Conservation (phyloP, 2,329 filamentous ascomycete genomes). For the Alternaria sp. region DNA sequence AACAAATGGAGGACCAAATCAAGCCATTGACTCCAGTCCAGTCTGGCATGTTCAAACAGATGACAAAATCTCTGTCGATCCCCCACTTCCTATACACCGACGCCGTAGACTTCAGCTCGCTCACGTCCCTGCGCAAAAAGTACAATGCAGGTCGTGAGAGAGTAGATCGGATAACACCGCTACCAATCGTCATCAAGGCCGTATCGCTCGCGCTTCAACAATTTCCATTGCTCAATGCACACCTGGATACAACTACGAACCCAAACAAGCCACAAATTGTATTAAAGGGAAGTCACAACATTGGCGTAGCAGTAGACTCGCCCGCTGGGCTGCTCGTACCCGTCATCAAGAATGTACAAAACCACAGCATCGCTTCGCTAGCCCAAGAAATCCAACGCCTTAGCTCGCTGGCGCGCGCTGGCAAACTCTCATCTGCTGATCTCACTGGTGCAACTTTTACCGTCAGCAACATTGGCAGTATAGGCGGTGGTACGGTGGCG, state of each 20-base stretch:
- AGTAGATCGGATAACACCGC: conserved; percentile 74
- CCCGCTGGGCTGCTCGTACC: conserved; percentile 88
- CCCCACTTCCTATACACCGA: conserved; percentile 97
- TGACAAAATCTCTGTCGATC: conserved; percentile 90
- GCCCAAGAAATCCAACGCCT: conserved; percentile 78
- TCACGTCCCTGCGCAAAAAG: conserved; percentile 75
- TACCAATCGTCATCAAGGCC: conserved; percentile 96
- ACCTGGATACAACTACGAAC: conserved; percentile 70
- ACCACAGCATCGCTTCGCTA: conserved; percentile 78
- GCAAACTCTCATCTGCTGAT: conserved; percentile 77
- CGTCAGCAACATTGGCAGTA: conserved; percentile 93
- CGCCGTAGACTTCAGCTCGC: conserved; percentile 80
- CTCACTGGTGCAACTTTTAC: conserved; percentile 90
- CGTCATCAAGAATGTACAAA: conserved; percentile 84
- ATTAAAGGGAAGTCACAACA: conserved; percentile 87
- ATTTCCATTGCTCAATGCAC: conserved; percentile 87
- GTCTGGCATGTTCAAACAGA: conserved; percentile 94
- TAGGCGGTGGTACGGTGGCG: conserved; percentile 89
- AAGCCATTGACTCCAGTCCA: conserved; percentile 80
- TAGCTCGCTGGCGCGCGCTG: conserved; percentile 74
- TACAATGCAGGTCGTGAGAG: conserved; percentile 66
- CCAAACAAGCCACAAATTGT: conserved; percentile 75
- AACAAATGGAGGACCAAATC: conserved; percentile 67
- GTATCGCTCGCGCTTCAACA: conserved; percentile 83
- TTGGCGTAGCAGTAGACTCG: conserved; percentile 95